Percentiles rank a stretch among this genome's conserved stretches.
These are phyloP conservation scores for Paspalum notatum DNA, from an alignment of 176 grass and related monocot genomes.

Conservation along the genomic window DNA sequence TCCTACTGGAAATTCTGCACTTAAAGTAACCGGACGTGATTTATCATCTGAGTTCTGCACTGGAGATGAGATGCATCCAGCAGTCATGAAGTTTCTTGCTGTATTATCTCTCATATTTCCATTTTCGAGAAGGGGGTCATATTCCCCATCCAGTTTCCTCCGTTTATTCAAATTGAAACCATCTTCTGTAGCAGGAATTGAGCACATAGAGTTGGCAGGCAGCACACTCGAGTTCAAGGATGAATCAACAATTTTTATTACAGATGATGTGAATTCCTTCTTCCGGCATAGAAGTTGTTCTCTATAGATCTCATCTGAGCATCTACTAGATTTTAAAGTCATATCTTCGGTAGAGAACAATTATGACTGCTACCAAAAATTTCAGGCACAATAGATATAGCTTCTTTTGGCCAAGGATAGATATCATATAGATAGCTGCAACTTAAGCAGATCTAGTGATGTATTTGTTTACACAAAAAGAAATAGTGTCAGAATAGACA, in stretches of 20 bases:
- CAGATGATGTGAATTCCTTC: conserved; percentile 43
- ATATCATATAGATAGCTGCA: conserved; percentile 1
- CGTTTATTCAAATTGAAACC: conserved; percentile 49
- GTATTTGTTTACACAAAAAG: background rate
- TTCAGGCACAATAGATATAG: conserved; percentile 12
- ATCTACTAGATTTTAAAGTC: conserved; percentile 48
- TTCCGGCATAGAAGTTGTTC: conserved; percentile 37
- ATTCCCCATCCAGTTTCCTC: conserved; percentile 52
- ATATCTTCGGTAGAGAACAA: conserved; percentile 33
- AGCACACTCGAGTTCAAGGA: conserved; percentile 26
- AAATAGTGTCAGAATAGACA: conserved; percentile 6
- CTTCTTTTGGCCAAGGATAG: conserved; percentile 8
- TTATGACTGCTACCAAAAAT: conserved; percentile 26
- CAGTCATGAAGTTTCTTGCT: conserved; percentile 27
- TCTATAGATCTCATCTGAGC: conserved; percentile 33
- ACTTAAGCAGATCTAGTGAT: background rate
- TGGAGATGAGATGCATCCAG: conserved; percentile 28
- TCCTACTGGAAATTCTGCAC: conserved; percentile 14
- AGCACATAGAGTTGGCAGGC: conserved; percentile 1
- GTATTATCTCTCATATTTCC: conserved; percentile 32
- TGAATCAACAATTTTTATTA: conserved; percentile 32
- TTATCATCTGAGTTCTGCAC: conserved; percentile 11
- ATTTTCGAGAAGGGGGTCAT: conserved; percentile 29
- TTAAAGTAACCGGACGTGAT: conserved; percentile 6
- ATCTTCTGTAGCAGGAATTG: conserved; percentile 35